Evolutionary conservation across 495 filamentous ascomycete genomes (phyloP).

Genomic region (Xylaria bambusicola): DNA sequence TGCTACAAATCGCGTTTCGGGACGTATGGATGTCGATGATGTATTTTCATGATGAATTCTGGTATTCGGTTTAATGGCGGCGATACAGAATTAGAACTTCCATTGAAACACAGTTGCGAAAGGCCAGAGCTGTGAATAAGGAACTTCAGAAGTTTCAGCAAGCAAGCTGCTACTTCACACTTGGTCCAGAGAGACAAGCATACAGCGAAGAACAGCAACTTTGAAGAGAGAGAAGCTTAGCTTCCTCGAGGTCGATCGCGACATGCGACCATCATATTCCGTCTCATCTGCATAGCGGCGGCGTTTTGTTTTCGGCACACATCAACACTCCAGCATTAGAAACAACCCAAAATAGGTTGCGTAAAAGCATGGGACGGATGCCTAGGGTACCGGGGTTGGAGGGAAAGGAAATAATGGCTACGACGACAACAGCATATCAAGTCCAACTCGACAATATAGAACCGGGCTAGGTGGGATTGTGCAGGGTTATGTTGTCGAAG

Average conservation of each 20-base stretch:
- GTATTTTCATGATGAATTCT: constrained; percentile 31
- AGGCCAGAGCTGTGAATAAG: background rate
- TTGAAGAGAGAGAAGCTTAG: background rate
- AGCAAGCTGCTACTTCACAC: background rate
- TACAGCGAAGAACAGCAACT: background rate
- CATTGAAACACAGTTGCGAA: too few relatives aligned
- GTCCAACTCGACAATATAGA: background rate
- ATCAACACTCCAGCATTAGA: background rate
- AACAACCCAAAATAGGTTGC: background rate
- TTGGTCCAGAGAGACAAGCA: background rate
- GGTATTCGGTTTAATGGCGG: background rate
- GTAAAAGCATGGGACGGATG: too few relatives aligned
- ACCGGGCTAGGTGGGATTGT: too few relatives aligned
- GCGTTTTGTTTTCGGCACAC: constrained; percentile 14
- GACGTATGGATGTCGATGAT: constrained; percentile 48
- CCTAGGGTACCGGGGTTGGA: too few relatives aligned
- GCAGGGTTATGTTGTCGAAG: background rate
- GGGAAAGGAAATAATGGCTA: too few relatives aligned
- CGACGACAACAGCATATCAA: too few relatives aligned
- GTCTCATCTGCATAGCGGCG: constrained; percentile 25
- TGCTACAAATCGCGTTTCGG: constrained; percentile 28
- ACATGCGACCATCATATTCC: background rate
- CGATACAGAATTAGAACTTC: too few relatives aligned
- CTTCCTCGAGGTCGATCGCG: background rate
- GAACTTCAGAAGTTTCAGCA: too few relatives aligned